phyloP scores from a whole-genome alignment of 129 eudicot species.

The Arctium minus region DNA sequence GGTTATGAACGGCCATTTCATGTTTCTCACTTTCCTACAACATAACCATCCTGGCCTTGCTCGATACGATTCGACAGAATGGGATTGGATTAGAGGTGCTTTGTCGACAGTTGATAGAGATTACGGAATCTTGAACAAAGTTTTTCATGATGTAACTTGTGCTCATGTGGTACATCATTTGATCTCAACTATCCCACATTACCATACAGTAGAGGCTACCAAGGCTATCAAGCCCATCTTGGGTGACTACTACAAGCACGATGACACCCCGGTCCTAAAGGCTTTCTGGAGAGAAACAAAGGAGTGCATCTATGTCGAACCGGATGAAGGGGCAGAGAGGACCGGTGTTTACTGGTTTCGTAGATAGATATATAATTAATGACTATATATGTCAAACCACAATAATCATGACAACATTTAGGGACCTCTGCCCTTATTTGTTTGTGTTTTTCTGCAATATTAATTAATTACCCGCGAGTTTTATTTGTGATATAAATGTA shows the following conservation, averaged over 20 bases:
- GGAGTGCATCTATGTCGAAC: constrained; percentile 39
- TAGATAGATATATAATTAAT: too few relatives aligned
- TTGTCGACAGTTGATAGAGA: constrained; percentile 13
- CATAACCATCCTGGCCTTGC: constrained; percentile 7
- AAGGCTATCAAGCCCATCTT: too few relatives aligned
- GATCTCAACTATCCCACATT: constrained; percentile 42
- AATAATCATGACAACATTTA: too few relatives aligned
- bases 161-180: constrained; percentile 31
- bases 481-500: too few relatives aligned
- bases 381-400: too few relatives aligned
- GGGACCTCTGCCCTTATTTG: too few relatives aligned
- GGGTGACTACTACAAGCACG: too few relatives aligned
- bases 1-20: constrained; percentile 13
- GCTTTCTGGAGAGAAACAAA: background rate
- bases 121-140: constrained; percentile 3
- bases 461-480: too few relatives aligned
- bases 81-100: constrained; percentile 22
- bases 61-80: background rate
- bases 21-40: constrained; percentile 1
- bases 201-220: background rate
- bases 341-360: constrained; percentile 28
- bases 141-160: constrained; percentile 10
- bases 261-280: too few relatives aligned
- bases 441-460: too few relatives aligned
- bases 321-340: constrained; percentile 7